phyloP scores from a whole-genome alignment of 306 rosid species.

The Styphnolobium japonicum region DNA sequence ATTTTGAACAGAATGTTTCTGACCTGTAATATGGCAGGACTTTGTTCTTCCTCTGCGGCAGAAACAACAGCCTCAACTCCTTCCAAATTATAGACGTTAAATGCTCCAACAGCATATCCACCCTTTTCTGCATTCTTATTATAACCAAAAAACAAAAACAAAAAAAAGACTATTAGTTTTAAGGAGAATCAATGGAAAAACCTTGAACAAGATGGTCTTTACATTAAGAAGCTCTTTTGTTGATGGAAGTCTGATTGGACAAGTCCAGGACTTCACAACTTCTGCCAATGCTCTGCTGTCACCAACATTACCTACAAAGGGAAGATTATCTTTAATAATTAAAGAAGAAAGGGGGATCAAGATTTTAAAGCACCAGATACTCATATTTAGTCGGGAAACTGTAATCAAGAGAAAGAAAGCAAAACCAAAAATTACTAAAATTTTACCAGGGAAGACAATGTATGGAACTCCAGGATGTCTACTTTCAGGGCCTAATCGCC shows the following conservation, averaged over 20 bases:
- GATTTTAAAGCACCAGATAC: background rate
- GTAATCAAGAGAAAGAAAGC: background rate
- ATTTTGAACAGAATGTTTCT: background rate
- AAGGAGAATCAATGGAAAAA: background rate
- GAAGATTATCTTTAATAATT: background rate
- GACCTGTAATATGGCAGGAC: constrained; percentile 77
- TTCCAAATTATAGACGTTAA: constrained; percentile 72
- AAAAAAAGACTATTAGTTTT: constrained; percentile 4
- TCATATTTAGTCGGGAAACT: background rate
- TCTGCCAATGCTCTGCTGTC: constrained; percentile 55
- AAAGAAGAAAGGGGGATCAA: background rate
- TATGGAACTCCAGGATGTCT: constrained; percentile 76
- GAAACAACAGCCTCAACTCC: constrained; percentile 69
- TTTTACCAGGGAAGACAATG: constrained; percentile 74
- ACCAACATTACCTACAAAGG: constrained; percentile 63
- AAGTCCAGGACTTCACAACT: constrained; percentile 61
- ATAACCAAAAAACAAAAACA: background rate
- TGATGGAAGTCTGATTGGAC: constrained; percentile 50
- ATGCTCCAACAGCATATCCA: constrained; percentile 75
- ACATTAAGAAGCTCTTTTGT: constrained; percentile 66
- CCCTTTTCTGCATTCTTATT: constrained; percentile 63
- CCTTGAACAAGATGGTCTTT: constrained; percentile 9
- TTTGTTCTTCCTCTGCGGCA: constrained; percentile 69
- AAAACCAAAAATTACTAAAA: background rate
- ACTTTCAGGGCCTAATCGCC: constrained; percentile 75